Evolutionary conservation across 1,284 basidiomycete genomes (phyloP).

Genomic region (Marasmius sp.): DNA sequence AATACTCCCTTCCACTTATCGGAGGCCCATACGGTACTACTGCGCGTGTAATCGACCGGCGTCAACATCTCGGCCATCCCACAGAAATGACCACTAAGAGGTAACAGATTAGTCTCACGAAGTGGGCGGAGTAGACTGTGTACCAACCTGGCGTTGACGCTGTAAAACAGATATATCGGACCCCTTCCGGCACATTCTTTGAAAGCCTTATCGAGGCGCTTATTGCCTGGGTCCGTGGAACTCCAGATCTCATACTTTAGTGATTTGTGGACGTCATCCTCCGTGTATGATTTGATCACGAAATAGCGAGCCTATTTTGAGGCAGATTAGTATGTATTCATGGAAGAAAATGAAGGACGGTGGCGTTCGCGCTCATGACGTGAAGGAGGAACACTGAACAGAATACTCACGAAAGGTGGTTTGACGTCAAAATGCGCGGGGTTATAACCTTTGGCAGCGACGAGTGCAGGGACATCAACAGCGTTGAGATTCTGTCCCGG

Average conservation of each 20-base stretch:
- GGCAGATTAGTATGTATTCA: background rate
- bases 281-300: constrained; percentile 97
- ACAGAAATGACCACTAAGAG: constrained; percentile 87
- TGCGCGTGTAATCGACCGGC: constrained; percentile 82
- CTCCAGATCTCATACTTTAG: constrained; percentile 98
- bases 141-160: constrained; percentile 82
- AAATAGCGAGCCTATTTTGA: constrained; percentile 80
- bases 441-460: constrained; percentile 89
- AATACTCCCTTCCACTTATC: constrained; percentile 99
- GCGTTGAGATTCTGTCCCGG: constrained; percentile 28
- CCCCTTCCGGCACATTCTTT: constrained; percentile 83
- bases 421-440: constrained; percentile 83
- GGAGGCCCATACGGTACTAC: constrained; percentile 93
- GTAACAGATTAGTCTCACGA: constrained; percentile 8
- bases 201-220: constrained; percentile 93
- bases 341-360: background rate
- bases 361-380: background rate
- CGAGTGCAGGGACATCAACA: constrained; percentile 83
- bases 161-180: constrained; percentile 95
- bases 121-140: background rate
- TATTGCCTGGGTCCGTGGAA: constrained; percentile 93
- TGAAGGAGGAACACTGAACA: constrained; percentile 6
- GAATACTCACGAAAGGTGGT: constrained; percentile 66
- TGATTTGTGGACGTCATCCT: constrained; percentile 96
- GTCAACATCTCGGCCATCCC: constrained; percentile 97